These are phyloP conservation scores for Pelargonium myrrhifolium DNA, from an alignment of 441 rosid species.

Conservation along the genomic window DNA sequence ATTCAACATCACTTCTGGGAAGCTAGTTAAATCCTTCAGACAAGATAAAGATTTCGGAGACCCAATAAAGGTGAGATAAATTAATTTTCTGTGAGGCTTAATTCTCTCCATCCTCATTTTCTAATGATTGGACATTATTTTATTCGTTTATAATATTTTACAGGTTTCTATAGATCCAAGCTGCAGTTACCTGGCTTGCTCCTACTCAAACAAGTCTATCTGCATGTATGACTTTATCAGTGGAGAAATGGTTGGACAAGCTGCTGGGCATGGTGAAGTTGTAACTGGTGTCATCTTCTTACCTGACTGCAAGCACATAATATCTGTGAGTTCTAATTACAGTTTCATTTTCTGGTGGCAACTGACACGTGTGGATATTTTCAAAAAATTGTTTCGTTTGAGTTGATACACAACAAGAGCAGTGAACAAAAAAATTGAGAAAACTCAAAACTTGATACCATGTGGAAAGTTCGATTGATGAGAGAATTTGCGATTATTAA, in stretches of 20 bases:
- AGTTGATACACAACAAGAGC: too few species aligned
- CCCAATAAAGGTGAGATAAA: constrained; percentile 52
- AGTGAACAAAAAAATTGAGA: too few species aligned
- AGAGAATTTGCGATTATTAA: too few species aligned
- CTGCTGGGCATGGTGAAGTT: constrained; percentile 73
- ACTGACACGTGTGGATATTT: constrained; percentile 4
- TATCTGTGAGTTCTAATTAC: constrained; percentile 55
- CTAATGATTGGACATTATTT: constrained; percentile 18
- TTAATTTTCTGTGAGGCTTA: constrained; percentile 14
- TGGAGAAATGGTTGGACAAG: constrained; percentile 66
- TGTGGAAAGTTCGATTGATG: too few species aligned
- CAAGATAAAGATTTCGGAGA: constrained; percentile 68
- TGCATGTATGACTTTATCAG: constrained; percentile 54
- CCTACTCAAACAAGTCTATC: constrained; percentile 66
- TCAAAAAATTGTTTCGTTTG: not conserved
- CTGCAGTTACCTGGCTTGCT: constrained; percentile 61
- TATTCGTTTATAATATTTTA: constrained; percentile 14
- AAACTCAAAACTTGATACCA: too few species aligned
- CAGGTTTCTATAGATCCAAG: constrained; percentile 84
- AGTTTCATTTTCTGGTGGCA: constrained; percentile 13
- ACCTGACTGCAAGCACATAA: constrained; percentile 79
- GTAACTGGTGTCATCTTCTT: constrained; percentile 73
- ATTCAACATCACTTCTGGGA: constrained; percentile 54
- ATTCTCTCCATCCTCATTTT: constrained; percentile 13
- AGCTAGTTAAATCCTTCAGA: constrained; percentile 65